Evolutionary conservation across 139 green algal genomes (phyloP), one percentile per base, ranked within the genome.

Genomic region (Tetratostichococcus sp.): DNA sequence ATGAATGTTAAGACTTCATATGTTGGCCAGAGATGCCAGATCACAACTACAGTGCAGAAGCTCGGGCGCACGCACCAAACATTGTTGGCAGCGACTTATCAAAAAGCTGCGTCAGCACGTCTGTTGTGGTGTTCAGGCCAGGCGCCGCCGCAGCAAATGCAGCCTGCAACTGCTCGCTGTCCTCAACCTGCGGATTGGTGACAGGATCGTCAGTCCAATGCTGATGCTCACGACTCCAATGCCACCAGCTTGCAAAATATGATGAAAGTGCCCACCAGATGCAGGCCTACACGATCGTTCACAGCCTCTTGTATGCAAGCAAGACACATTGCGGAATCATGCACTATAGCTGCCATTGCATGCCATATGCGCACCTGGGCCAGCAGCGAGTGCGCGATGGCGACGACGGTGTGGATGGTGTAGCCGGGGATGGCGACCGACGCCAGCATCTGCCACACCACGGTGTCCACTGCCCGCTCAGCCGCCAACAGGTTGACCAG

Each of bases 321-420:
- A n/a, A n/a, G n/a, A n/a, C n/a, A n/a, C n/a, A n/a, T n/a, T n/a
- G n/a, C n/a, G n/a, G n/a, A n/a, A n/a, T n/a, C n/a, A 50, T 50
- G 39, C 39, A 50, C 39, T 50, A 50, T 11, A 50, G 39, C 39
- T 21, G 39, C 39, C n/a, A n/a, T n/a, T n/a, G n/a, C n/a, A n/a
- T n/a, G 39, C 39, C 6, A 11, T 11, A 50, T 6, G 8, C 6
- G 39, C 16, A 77, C 39, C 4, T 32, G 69, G 0, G 43, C 66
- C 33, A 91, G 81, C 16, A 80, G 30, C 16, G 62, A 58, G n/a
- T 85, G 86, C 16, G 74, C 70, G 22, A 83, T 21, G 4, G 75
- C 80, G 34, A 95, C 90, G 30, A 93, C 75, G 30, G 79, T 86
- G 79, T 93, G 89, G 62, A 95, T 95, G 58, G 87, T 92, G 77